Evolutionary conservation across 306 rosid genomes (phyloP), one percentile per base, ranked within the genome.

Genomic region (Corylus avellana): DNA sequence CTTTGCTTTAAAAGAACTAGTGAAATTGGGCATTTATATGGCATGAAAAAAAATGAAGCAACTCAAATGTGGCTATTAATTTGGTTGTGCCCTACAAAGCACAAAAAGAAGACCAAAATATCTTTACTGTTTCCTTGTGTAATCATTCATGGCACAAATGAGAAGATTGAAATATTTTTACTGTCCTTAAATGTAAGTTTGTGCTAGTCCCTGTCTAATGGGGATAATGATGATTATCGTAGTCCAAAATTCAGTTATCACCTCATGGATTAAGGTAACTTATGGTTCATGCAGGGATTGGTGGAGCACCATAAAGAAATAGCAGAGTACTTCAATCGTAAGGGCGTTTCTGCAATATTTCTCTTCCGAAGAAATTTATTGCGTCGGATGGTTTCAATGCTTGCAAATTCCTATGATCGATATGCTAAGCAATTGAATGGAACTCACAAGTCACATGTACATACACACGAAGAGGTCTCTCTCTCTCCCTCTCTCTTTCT

Each of bases 391-490:
- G 97, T 93, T 77, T 92, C 98, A 1, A 77, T 89, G 82, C 91
- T 89, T 54, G 98, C 98, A 58, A 92, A 95, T 89, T 92, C 98
- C 13, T 95, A 90, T 78, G 98, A 95, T 69, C 92, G 97, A 57
- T 74, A 87, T 70, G 98, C 98, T 27, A 95, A 92, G 90, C 87
- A 91, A 76, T 87, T 95, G 90, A 92, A 95, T 71, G 98, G 97
- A 83, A 91, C 96, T 75, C 98, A 95, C 78, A 95, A 95, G 83
- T 82, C 98, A 62, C 98, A 92, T 73, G 98, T 95, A 48, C 98
- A 92, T 89, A 85, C 98, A 13, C 82, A 77, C 51, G 86, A 92
- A 88, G 98, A 95, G 97, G 97, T 91, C 13, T 75, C 77, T 73
- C 64, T 57, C 63, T 53, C 51, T 47, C 62, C 27, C 14, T 29